Evolutionary conservation across 2,329 filamentous ascomycete species (phyloP).

Genomic region (Colletotrichum cereale): DNA sequence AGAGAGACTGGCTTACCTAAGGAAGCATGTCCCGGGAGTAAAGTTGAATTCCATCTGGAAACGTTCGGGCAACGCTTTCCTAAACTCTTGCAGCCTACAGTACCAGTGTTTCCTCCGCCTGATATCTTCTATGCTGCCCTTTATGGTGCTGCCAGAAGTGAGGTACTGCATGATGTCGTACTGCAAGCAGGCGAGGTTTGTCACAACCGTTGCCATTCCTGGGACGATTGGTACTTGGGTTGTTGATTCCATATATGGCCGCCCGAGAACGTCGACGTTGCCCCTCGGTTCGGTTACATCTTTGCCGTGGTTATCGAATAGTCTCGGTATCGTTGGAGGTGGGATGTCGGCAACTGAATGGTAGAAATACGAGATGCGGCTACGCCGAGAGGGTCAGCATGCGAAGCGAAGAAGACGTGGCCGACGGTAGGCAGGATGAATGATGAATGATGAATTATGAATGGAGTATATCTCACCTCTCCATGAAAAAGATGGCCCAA

Average conservation of each 20-base stretch:
- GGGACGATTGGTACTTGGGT: slow-evolving; percentile 5
- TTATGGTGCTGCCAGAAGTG: slow-evolving; percentile 27
- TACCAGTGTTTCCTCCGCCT: slow-evolving; percentile 23
- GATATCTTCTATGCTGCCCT: slow-evolving; percentile 16
- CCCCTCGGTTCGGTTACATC: slow-evolving; percentile 21
- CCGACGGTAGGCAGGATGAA: no score
- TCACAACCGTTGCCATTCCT: slow-evolving; percentile 24
- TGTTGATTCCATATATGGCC: slow-evolving; percentile 3
- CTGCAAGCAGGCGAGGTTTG: slow-evolving; percentile 21
- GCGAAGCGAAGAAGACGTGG: not conserved
- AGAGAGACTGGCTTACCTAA: slow-evolving; percentile 29
- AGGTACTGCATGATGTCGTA: slow-evolving; percentile 35
- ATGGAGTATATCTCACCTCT: slow-evolving; percentile 9
- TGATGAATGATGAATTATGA: no score
- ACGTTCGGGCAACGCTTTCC: slow-evolving; percentile 7
- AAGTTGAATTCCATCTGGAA: slow-evolving; percentile 30
- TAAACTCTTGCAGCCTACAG: slow-evolving; percentile 22
- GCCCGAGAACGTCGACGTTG: slow-evolving; percentile 32
- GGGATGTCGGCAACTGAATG: slow-evolving; percentile 20
- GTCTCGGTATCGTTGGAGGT: slow-evolving; percentile 24
- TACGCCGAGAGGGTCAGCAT: not conserved
- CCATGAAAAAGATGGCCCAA: slow-evolving; percentile 36
- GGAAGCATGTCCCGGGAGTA: slow-evolving; percentile 23
- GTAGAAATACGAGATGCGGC: slow-evolving; percentile 37
- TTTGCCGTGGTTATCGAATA: slow-evolving; percentile 27